Conservation (phyloP, 2,329 filamentous ascomycete genomes). For the Shiraia sp. region DNA sequence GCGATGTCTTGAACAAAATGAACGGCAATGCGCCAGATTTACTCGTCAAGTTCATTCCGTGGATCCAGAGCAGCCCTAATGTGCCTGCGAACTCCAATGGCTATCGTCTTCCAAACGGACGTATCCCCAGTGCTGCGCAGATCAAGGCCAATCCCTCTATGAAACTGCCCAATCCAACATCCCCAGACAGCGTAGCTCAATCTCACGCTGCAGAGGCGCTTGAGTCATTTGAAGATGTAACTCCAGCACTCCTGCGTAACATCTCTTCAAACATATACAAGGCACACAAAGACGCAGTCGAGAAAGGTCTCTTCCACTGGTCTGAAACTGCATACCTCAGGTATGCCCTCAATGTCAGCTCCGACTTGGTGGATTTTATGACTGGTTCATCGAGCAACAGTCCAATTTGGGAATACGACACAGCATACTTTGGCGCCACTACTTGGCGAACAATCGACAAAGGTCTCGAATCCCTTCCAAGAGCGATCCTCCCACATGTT, state of each 20-base stretch:
- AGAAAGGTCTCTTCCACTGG: conserved; percentile 63
- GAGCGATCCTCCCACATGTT: conserved; percentile 66
- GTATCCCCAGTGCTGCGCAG: conserved; percentile 37
- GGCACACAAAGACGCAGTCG: conserved; percentile 59
- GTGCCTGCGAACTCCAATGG: conserved; percentile 50
- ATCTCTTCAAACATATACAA: conserved; percentile 53
- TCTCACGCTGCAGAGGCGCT: conserved; percentile 24
- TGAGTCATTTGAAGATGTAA: conserved; percentile 23
- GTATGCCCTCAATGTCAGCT: conserved; percentile 61
- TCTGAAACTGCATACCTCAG: conserved; percentile 67
- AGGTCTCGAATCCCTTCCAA: conserved; percentile 62
- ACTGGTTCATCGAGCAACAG: conserved; percentile 41
- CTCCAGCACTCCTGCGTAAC: conserved; percentile 42
- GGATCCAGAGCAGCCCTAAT: conserved; percentile 62
- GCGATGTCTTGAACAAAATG: conserved; percentile 61
- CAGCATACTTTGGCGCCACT: conserved; percentile 62
- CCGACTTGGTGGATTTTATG: conserved; percentile 56
- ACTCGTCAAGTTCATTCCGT: conserved; percentile 64
- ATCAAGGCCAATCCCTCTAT: conserved; percentile 33
- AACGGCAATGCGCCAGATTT: conserved; percentile 57
- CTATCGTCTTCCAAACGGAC: conserved; percentile 38
- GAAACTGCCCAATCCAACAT: conserved; percentile 12
- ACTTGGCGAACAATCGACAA: conserved; percentile 68
- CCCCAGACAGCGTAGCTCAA: conserved; percentile 21
- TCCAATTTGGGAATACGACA: conserved; percentile 56